A percentile compares a stretch with the other conserved stretches of the same genome.
These are phyloP conservation scores for Cynanchum wilfordii DNA, from an alignment of 257 asterid genomes.

Conservation along the genomic window DNA sequence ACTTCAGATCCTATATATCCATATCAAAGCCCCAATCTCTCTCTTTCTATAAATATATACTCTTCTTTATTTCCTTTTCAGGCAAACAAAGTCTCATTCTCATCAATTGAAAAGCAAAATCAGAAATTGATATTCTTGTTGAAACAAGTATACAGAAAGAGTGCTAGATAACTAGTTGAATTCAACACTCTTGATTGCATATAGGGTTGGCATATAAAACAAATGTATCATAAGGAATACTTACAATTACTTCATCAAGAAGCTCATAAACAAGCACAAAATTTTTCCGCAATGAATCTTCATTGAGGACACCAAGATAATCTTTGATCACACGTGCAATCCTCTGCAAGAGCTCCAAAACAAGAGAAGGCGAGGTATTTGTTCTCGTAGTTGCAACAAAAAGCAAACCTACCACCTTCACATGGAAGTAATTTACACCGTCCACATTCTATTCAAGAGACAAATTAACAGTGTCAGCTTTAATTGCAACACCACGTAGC, in stretches of 20 bases:
- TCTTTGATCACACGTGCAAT: constrained; percentile 96
- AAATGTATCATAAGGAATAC: constrained; percentile 24
- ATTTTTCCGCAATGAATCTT: constrained; percentile 88
- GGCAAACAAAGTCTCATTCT: too few species aligned
- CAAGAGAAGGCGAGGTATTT: constrained; percentile 86
- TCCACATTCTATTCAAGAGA: constrained; percentile 67
- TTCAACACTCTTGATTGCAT: neutral
- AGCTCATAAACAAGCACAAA: constrained; percentile 97
- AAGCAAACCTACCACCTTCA: constrained; percentile 90
- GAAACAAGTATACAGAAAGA: neutral
- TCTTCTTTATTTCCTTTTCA: too few species aligned
- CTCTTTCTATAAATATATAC: too few species aligned
- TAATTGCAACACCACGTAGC: neutral
- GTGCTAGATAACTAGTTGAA: neutral
- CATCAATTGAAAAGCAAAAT: neutral
- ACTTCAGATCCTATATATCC: neutral
- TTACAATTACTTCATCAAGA: constrained; percentile 95
- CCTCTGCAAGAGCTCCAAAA: constrained; percentile 95
- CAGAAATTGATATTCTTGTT: neutral
- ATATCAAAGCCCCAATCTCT: neutral
- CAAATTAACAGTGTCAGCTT: constrained; percentile 24
- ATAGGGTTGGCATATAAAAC: neutral
- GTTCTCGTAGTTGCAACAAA: constrained; percentile 91
- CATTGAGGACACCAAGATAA: constrained; percentile 92
- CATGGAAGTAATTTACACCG: constrained; percentile 97